Percentiles rank a stretch among this genome's conserved stretches.
These are phyloP conservation scores for Paramecium primaurelia DNA, from an alignment of 73 alveolate species.

Conservation along the genomic window DNA sequence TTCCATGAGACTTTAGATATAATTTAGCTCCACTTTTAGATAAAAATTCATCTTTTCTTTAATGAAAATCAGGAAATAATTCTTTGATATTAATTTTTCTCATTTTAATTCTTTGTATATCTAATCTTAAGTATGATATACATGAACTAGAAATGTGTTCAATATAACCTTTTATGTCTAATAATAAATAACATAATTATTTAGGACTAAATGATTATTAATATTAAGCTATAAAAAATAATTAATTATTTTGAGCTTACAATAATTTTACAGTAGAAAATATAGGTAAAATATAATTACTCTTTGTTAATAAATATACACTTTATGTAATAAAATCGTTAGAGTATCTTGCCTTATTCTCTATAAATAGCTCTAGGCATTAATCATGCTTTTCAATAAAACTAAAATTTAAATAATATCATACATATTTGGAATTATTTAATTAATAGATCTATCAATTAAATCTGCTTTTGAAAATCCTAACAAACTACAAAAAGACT, in stretches of 20 bases:
- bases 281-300: background rate
- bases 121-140: background rate
- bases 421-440: background rate
- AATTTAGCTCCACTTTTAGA: background rate
- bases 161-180: background rate
- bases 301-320: background rate
- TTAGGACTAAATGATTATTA: background rate
- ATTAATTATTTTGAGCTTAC: background rate
- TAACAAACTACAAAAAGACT: slow-evolving; percentile 13
- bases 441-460: slow-evolving; percentile 1
- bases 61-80: background rate
- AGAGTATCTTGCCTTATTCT: background rate
- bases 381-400: background rate
- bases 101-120: background rate
- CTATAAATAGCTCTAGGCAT: background rate
- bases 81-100: background rate
- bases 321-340: background rate
- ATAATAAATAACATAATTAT: background rate
- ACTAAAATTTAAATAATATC: background rate
- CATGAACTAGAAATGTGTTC: background rate
- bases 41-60: background rate
- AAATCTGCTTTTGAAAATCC: slow-evolving; percentile 47
- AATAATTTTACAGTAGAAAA: background rate
- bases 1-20: background rate
- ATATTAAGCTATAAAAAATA: background rate